Percentiles rank a stretch among this genome's conserved stretches.
Evolutionary conservation across 2,329 filamentous ascomycete species (phyloP).

Genomic region (Penicillium hordei): DNA sequence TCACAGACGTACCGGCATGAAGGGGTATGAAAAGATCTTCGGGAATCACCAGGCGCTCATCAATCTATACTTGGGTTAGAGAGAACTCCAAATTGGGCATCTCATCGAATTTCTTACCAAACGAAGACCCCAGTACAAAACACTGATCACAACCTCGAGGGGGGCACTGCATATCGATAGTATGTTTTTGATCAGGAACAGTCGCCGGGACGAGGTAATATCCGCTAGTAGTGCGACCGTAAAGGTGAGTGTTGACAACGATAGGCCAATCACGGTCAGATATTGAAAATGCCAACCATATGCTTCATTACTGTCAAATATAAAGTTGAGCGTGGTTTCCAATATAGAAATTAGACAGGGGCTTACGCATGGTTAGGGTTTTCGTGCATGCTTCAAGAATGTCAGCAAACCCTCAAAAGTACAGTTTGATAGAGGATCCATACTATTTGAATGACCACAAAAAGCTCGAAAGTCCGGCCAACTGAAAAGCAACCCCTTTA

Average conservation of each 20-base stretch:
- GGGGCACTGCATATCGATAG: slow-evolving; percentile 59
- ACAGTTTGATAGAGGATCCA: slow-evolving; percentile 15
- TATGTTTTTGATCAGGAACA: slow-evolving; percentile 60
- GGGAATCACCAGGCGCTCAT: slow-evolving; percentile 52
- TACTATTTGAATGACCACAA: slow-evolving; percentile 48
- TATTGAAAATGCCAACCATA: slow-evolving; percentile 68
- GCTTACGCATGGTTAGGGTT: slow-evolving; percentile 45
- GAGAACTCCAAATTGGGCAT: background rate
- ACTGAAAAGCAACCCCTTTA: slow-evolving; percentile 23
- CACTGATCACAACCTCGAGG: slow-evolving; percentile 59
- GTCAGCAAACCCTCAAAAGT: slow-evolving; percentile 12
- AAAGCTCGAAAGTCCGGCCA: slow-evolving; percentile 44
- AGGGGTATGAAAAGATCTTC: slow-evolving; percentile 40
- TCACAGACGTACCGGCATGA: slow-evolving; percentile 34
- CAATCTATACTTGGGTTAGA: slow-evolving; percentile 34
- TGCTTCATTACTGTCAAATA: slow-evolving; percentile 50
- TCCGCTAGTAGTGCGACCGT: slow-evolving; percentile 56
- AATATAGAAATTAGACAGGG: background rate
- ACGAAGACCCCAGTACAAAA: slow-evolving; percentile 62
- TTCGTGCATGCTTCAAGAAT: slow-evolving; percentile 37
- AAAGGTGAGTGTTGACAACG: slow-evolving; percentile 57
- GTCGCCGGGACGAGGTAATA: slow-evolving; percentile 49
- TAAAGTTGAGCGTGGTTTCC: slow-evolving; percentile 1
- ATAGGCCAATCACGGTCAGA: slow-evolving; percentile 62
- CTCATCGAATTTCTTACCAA: slow-evolving; percentile 37